Conservation (phyloP, 148 eudicot species). For the Dysphania ambrosioides region DNA sequence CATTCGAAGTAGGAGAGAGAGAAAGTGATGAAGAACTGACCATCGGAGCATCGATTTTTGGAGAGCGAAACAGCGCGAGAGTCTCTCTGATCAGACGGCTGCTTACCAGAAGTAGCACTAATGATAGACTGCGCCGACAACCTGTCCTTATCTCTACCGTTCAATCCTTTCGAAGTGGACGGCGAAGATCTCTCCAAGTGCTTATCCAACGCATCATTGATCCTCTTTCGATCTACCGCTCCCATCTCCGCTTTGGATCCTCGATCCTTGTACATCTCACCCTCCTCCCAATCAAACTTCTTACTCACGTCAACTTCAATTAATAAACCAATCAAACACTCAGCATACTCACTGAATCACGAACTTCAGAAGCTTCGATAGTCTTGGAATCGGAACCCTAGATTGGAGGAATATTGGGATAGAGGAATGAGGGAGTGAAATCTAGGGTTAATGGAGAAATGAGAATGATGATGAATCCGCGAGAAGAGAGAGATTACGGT, state of each 20-base stretch:
- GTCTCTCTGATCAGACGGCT: slow-evolving; percentile 35
- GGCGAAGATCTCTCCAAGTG: slow-evolving; percentile 59
- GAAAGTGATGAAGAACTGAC: slow-evolving; percentile 16
- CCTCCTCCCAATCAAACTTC: not conserved
- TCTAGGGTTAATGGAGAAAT: slow-evolving; percentile 7
- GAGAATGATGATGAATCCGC: not conserved
- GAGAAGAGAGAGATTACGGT: slow-evolving; percentile 23
- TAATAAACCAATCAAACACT: not conserved
- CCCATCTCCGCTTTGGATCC: slow-evolving; percentile 46
- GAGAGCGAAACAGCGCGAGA: slow-evolving; percentile 32
- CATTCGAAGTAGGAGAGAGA: not conserved
- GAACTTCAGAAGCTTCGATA: not conserved
- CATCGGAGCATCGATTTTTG: slow-evolving; percentile 46
- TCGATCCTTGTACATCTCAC: slow-evolving; percentile 42
- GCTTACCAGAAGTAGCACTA: slow-evolving; percentile 24
- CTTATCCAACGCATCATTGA: slow-evolving; percentile 56
- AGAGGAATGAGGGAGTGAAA: not conserved
- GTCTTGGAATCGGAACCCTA: not conserved
- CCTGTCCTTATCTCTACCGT: slow-evolving; percentile 37
- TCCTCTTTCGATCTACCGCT: slow-evolving; percentile 48
- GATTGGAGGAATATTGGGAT: not conserved
- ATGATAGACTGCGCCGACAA: slow-evolving; percentile 31
- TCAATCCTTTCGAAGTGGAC: slow-evolving; percentile 48
- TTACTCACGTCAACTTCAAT: not conserved
- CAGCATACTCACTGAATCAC: not conserved